These are phyloP conservation scores for Flaveria brownii DNA, from an alignment of 129 eudicot genomes.

Conservation along the genomic window DNA sequence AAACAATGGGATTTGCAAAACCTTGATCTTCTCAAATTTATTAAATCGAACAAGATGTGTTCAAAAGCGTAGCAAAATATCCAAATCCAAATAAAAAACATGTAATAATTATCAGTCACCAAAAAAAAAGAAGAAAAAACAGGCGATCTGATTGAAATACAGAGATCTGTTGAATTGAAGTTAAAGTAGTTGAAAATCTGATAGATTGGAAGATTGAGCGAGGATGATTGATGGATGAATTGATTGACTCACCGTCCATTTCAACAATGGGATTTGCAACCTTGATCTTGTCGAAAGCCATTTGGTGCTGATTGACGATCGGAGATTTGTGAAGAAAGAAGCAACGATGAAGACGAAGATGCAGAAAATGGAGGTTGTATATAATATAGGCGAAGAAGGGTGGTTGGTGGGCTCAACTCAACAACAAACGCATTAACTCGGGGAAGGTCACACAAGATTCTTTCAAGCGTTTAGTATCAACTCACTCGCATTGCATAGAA, in stretches of 20 bases:
- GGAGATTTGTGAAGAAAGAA: not conserved
- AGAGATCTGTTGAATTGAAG: not conserved
- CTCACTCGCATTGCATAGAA: too few relatives aligned
- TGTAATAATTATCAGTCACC: not conserved
- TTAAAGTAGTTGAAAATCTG: not conserved
- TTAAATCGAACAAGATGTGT: too few relatives aligned
- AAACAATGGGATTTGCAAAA: too few relatives aligned
- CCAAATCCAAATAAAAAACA: not conserved
- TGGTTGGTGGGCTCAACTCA: constrained; percentile 22
- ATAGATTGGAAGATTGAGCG: constrained; percentile 9
- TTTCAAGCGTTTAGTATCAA: too few relatives aligned
- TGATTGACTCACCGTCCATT: constrained; percentile 72
- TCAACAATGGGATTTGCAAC: constrained; percentile 96
- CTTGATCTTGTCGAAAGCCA: constrained; percentile 88
- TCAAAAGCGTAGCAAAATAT: not conserved
- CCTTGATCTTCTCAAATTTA: too few relatives aligned
- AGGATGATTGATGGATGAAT: not conserved
- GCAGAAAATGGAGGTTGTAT: constrained; percentile 29
- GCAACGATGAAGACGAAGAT: not conserved
- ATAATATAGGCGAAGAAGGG: not conserved
- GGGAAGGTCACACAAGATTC: not conserved
- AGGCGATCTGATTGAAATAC: constrained; percentile 2
- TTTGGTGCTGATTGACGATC: constrained; percentile 6
- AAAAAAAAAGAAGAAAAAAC: too few relatives aligned
- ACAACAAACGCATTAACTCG: constrained; percentile 25